Base-by-base conservation (phyloP, 1,139 yeast species). In the Lizanozyma gosingica region DNA sequence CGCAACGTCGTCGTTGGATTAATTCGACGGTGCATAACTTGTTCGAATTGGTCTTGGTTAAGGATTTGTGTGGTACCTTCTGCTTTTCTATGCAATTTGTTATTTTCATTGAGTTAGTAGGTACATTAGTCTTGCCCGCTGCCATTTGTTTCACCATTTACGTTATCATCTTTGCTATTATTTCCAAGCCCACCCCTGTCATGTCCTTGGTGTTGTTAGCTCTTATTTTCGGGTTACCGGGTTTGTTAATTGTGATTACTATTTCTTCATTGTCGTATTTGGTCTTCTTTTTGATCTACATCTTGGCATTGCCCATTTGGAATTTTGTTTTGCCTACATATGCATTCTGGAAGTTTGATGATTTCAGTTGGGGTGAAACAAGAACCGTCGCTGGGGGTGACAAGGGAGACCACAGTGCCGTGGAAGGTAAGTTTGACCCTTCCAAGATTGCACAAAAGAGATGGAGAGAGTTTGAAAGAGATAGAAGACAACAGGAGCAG, bases 1-100 rank as follows among this genome's bases (percentile, higher is more conserved):
- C 97, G 1, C 98, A 92, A 60, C 82, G 98, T 59, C 86, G 98
- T 64, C 85, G 98, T 59, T 92, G 98, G 98, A 92, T 92, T 54
- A 92, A 92, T 62, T 88, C 97, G 2, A 92, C 98, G 0, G 94
- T 92, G 38, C 98, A 92, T 62, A 92, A 92, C 56, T 75, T 92
- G 57, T 77, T 92, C 82, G 98, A 92, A 62, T 75, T 92, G 52
- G 85, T 84, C 2, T 66, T 88, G 50, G 95, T 90, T 33, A 80
- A 82, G 43, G 97, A 92, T 60, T 72, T 92, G 49, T 92, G 98
- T 72, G 98, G 98, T 49, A 92, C 95, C 0, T 92, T 92, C 60
- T 90, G 97, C 53, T 85, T 90, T 53, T 90, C 97, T 2, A 92
- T 92, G 98, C 97, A 92, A 63, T 92, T 90, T 64, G 87, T 86